These are phyloP conservation scores for Psilocybe cubensis DNA, from an alignment of 768 basidiomycete genomes.

Conservation along the genomic window DNA sequence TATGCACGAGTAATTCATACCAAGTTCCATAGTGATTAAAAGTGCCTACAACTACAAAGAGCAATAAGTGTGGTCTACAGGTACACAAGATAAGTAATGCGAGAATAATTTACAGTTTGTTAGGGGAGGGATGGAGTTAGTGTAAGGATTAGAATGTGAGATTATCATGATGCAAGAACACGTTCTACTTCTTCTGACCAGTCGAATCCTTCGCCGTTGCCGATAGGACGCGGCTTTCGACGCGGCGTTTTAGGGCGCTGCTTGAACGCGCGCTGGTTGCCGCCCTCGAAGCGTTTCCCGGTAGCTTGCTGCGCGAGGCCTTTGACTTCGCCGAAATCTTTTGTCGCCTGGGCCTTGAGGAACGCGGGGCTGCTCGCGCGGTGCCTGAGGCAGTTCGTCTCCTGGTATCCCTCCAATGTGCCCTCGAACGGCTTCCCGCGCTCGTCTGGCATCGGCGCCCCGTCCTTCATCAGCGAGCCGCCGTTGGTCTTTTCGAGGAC, in stretches of 20 bases:
- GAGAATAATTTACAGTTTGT: conserved; percentile 10
- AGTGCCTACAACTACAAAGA: conserved; percentile 3
- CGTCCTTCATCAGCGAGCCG: conserved; percentile 67
- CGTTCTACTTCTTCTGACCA: conserved; percentile 45
- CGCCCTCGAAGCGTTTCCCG: conserved; percentile 44
- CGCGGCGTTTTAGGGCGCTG: conserved; percentile 15
- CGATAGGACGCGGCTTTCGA: conserved; percentile 33
- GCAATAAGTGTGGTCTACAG: neutral
- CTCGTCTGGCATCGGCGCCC: conserved; percentile 52
- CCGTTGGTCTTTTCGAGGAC: conserved; percentile 71
- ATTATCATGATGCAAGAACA: conserved; percentile 12
- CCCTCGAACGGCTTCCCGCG: conserved; percentile 28
- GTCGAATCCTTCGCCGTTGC: conserved; percentile 45
- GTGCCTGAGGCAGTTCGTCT: conserved; percentile 66
- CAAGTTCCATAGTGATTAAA: neutral
- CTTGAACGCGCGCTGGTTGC: conserved; percentile 11
- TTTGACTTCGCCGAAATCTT: conserved; percentile 72
- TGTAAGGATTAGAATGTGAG: neutral
- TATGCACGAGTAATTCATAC: neutral
- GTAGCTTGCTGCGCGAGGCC: conserved; percentile 59
- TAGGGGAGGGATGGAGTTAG: neutral
- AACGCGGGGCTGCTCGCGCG: conserved; percentile 67
- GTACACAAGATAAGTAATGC: conserved; percentile 8
- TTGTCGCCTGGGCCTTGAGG: conserved; percentile 77
- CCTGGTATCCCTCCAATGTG: conserved; percentile 51